These are phyloP conservation scores for Abelmoschus esculentus DNA, from an alignment of 345 rosid species.

Conservation along the genomic window DNA sequence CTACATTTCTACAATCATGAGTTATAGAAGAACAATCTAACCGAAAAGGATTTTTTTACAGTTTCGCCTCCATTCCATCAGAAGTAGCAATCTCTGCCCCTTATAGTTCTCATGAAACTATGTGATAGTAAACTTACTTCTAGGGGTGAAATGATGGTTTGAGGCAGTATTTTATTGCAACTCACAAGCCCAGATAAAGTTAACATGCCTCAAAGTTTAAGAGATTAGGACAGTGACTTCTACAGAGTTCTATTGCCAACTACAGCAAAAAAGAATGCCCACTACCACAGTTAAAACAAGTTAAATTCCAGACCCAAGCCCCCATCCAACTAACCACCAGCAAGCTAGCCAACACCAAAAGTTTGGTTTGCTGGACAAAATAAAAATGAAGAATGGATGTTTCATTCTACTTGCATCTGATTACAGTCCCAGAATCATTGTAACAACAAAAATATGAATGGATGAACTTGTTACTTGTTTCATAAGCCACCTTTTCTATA, in stretches of 20 bases:
- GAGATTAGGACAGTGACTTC: neutral
- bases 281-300: neutral
- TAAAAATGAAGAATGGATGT: neutral
- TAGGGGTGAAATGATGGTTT: neutral
- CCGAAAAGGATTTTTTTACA: neutral
- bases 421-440: neutral
- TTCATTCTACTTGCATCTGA: neutral
- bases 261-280: neutral
- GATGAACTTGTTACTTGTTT: neutral
- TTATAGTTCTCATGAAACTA: neutral
- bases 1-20: neutral
- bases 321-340: neutral
- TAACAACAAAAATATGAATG: neutral
- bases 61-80: neutral
- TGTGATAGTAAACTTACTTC: neutral
- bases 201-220: neutral
- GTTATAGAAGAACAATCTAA: neutral
- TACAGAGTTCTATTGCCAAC: neutral
- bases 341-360: neutral
- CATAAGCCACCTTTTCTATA: neutral
- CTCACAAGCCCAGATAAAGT: neutral
- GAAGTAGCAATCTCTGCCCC: neutral
- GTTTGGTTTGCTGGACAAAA: neutral
- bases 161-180: neutral
- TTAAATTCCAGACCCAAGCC: conserved; percentile 1